These are phyloP conservation scores for Vigna reflexopilosa DNA, from an alignment of 306 rosid species.

Conservation along the genomic window DNA sequence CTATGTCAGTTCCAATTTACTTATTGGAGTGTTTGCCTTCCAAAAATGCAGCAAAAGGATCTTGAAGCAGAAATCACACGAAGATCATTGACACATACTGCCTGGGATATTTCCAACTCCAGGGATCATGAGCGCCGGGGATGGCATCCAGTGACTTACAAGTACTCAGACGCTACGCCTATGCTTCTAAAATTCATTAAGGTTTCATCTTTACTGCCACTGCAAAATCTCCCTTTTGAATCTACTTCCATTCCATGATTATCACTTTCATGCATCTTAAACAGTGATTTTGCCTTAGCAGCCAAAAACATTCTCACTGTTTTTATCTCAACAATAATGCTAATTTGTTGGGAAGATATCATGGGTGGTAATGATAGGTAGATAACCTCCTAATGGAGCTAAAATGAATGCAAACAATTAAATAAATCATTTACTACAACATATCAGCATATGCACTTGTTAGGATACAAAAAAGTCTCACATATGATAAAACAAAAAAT, in stretches of 20 bases:
- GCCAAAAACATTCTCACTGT: slow-evolving; percentile 4
- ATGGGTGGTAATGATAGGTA: background rate
- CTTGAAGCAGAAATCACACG: slow-evolving; percentile 86
- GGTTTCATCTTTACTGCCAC: slow-evolving; percentile 54
- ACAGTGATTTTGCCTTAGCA: background rate
- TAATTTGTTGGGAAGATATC: background rate
- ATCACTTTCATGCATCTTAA: background rate
- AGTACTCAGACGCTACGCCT: slow-evolving; percentile 90
- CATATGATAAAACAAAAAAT: too few species aligned
- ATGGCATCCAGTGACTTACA: slow-evolving; percentile 98
- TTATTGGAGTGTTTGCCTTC: slow-evolving; percentile 36
- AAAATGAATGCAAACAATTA: too few species aligned
- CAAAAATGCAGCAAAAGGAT: slow-evolving; percentile 71
- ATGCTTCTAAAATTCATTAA: slow-evolving; percentile 77
- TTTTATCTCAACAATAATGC: background rate
- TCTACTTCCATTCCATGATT: slow-evolving; percentile 30
- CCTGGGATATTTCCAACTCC: slow-evolving; percentile 91
- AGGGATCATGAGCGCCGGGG: slow-evolving; percentile 81
- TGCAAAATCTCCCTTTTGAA: slow-evolving; percentile 30
- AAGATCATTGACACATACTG: slow-evolving; percentile 79
- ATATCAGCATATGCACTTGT: too few species aligned
- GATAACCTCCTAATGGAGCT: too few species aligned
- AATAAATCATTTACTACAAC: too few species aligned
- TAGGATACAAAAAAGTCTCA: too few species aligned
- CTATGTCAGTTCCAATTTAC: slow-evolving; percentile 14